phyloP scores from a whole-genome alignment of 148 eudicot species.

The Camellia japonica region DNA sequence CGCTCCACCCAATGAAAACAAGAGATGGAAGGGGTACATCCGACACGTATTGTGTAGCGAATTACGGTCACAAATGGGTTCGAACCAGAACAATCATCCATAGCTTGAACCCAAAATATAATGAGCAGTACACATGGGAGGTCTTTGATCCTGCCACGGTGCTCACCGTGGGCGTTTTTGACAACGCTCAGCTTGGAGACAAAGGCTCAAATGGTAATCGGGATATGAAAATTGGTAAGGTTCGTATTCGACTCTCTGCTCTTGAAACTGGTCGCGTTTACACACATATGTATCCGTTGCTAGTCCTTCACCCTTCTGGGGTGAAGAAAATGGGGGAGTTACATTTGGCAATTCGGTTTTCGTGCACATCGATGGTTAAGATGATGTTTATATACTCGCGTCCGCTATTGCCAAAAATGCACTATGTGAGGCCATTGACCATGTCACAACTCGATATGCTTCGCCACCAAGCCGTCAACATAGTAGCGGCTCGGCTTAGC shows the following conservation, averaged over 20 bases:
- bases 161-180: constrained; percentile 77
- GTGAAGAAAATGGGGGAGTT: constrained; percentile 88
- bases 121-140: constrained; percentile 95
- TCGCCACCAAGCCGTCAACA: constrained; percentile 56
- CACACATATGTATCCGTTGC: constrained; percentile 69
- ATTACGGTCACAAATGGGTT: constrained; percentile 83
- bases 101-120: constrained; percentile 74
- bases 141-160: constrained; percentile 84
- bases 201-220: constrained; percentile 19
- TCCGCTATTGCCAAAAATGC: constrained; percentile 87
- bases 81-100: constrained; percentile 83
- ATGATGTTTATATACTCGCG: constrained; percentile 56
- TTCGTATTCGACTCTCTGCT: constrained; percentile 72
- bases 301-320: constrained; percentile 75
- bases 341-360: constrained; percentile 78
- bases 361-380: constrained; percentile 59
- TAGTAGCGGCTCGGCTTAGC: constrained; percentile 61
- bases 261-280: constrained; percentile 82
- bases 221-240: constrained; percentile 67
- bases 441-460: constrained; percentile 51
- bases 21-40: constrained; percentile 66
- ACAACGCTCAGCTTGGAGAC: constrained; percentile 52
- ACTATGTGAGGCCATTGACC: constrained; percentile 62
- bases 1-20: constrained; percentile 69
- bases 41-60: constrained; percentile 87